Base-by-base conservation (phyloP, 1,284 basidiomycete species). In the Ustilago sp. region DNA sequence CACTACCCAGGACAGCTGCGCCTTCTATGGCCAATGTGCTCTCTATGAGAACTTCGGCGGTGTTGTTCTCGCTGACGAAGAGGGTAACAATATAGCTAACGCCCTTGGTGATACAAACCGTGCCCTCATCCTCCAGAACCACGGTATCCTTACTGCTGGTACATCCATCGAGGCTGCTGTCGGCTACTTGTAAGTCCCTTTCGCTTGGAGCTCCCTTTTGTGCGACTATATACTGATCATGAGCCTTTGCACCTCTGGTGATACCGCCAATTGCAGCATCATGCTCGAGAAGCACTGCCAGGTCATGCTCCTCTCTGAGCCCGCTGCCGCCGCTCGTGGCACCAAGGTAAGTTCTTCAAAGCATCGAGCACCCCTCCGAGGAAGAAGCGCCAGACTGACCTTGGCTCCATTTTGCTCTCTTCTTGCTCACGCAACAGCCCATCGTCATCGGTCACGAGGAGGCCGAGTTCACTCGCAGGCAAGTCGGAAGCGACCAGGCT, bases 11-110 rank as follows among this genome's bases (percentile, higher is more conserved):
- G 86, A 87, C 74, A 72, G 80, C 34, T 87, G 86, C 65, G 63
- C 82, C 1, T 87, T 86, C 65, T 80, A 84, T 65, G 71, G 83
- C 80, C 86, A 68, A 79, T 82, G 48, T 66, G 80, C 57, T 62
- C 68, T 85, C n/a, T 80, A 87, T 53, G 74, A 74, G 38, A 79
- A 80, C 65, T 89, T 89, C 79, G 88, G 89, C 67, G 90, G 91
- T 17, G 88, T 92, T 8, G 90, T 91, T 8, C 85, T 91, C 2
- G 88, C 88, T n/a, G 85, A 87, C 17, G 88, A 89, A 50, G 91
- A 92, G 85, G 90, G 90, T 8, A 77, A 85, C 51, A 88, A 88
- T 54, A 92, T 92, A 63, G 89, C 90, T 15, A 79, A 87, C 35
- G 87, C 89, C 2, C 83, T 91, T 9, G 90, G 90, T 31, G 89